Conservation (phyloP, 257 asterid species). For the Solanum medicagineum region DNA sequence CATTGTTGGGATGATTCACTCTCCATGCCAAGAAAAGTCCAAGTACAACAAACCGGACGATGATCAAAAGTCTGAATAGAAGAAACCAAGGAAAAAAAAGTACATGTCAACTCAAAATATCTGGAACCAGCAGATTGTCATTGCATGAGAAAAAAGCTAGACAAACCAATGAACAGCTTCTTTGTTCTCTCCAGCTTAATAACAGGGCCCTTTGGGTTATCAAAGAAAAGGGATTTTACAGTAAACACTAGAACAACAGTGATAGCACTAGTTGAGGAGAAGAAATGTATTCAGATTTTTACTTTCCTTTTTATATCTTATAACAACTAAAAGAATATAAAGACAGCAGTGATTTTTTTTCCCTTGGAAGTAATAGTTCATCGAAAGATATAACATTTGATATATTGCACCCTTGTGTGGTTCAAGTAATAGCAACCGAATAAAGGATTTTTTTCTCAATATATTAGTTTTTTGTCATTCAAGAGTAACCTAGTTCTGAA, state of each 20-base stretch:
- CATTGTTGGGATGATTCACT: slow-evolving; percentile 47
- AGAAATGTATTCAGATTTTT: background rate
- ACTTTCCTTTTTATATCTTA: background rate
- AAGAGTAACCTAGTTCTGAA: background rate
- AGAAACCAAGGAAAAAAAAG: background rate
- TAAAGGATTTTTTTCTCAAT: background rate
- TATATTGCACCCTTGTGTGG: background rate
- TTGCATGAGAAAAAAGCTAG: background rate
- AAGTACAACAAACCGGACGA: slow-evolving; percentile 44
- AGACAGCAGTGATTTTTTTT: background rate
- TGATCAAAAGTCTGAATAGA: slow-evolving; percentile 38
- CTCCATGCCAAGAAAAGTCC: slow-evolving; percentile 63
- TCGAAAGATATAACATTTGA: background rate
- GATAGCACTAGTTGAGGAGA: background rate
- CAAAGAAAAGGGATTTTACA: background rate
- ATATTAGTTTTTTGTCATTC: background rate
- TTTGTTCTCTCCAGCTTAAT: background rate
- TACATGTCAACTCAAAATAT: slow-evolving; percentile 2
- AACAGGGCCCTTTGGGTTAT: background rate
- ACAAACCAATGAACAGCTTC: background rate
- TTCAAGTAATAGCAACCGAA: background rate
- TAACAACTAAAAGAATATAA: background rate
- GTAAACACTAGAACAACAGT: background rate
- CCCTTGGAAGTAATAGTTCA: background rate
- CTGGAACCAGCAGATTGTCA: background rate